These are phyloP conservation scores for Echium plantagineum DNA, from an alignment of 257 asterid species.

Conservation along the genomic window DNA sequence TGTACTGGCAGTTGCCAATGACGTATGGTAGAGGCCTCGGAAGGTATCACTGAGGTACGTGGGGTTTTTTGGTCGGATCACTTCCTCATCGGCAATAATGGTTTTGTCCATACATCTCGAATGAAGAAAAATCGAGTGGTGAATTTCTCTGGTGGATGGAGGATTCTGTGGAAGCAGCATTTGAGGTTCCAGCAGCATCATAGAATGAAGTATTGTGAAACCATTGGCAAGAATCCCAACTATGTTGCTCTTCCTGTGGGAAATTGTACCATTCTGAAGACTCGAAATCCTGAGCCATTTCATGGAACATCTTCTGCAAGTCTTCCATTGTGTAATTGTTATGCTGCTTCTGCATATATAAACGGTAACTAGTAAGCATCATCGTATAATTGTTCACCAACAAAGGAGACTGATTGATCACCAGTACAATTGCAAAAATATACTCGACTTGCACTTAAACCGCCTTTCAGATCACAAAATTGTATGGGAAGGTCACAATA, in stretches of 20 bases:
- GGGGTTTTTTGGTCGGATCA: neutral
- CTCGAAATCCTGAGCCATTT: constrained; percentile 55
- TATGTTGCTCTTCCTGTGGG: neutral
- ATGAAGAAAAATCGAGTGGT: neutral
- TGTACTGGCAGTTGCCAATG: no score
- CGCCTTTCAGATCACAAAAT: no score
- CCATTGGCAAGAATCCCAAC: constrained; percentile 13
- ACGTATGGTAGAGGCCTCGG: no score
- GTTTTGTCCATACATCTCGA: constrained; percentile 9
- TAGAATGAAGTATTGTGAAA: constrained; percentile 12
- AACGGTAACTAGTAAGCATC: neutral
- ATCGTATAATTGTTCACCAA: neutral
- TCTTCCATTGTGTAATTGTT: constrained; percentile 47
- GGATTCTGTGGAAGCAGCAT: constrained; percentile 10
- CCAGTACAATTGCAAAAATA: no score
- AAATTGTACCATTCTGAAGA: constrained; percentile 17
- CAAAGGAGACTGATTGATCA: neutral
- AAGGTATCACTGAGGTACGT: neutral
- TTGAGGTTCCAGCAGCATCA: constrained; percentile 5
- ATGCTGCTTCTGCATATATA: constrained; percentile 23
- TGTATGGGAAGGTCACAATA: neutral
- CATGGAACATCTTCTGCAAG: constrained; percentile 62
- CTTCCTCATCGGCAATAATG: constrained; percentile 19
- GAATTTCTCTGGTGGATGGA: constrained; percentile 6
- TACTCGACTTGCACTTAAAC: no score